Conservation (phyloP, 2,329 filamentous ascomycete genomes). For the Arthrobotrys conoides region DNA sequence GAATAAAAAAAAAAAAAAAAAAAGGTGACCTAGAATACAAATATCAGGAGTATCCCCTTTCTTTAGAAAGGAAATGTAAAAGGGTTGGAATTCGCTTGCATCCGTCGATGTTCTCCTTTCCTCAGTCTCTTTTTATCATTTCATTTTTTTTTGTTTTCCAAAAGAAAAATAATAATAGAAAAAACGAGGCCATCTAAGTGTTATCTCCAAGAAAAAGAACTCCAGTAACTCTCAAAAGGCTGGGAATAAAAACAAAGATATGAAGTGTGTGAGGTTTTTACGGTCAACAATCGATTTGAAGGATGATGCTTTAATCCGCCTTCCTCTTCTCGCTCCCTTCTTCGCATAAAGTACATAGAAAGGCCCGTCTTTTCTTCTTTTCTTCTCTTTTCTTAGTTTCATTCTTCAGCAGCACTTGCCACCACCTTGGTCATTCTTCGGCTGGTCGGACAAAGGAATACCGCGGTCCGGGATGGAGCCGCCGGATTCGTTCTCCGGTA, state of each 20-base stretch:
- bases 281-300: conserved; percentile 38
- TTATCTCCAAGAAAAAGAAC: conserved; percentile 46
- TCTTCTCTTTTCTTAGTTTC: conserved; percentile 1
- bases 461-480: conserved; percentile 84
- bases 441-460: conserved; percentile 89
- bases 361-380: conserved; percentile 4
- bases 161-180: conserved; percentile 7
- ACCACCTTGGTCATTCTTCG: conserved; percentile 81
- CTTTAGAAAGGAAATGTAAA: neutral
- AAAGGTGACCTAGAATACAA: conserved; percentile 44
- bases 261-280: conserved; percentile 23
- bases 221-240: conserved; percentile 36
- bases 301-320: conserved; percentile 14
- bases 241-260: conserved; percentile 38
- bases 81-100: conserved; percentile 9
- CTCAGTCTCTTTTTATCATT: neutral
- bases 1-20: conserved; percentile 10
- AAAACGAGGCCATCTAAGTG: conserved; percentile 42
- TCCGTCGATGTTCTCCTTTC: conserved; percentile 5
- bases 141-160: conserved; percentile 18
- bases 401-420: conserved; percentile 81
- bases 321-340: conserved; percentile 1
- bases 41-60: conserved; percentile 5
- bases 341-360: conserved; percentile 27
- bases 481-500: conserved; percentile 84